A percentile compares a stretch with the other conserved stretches of the same genome.
Conservation (phyloP, 2,329 filamentous ascomycete species). For the Claviceps capensis region DNA sequence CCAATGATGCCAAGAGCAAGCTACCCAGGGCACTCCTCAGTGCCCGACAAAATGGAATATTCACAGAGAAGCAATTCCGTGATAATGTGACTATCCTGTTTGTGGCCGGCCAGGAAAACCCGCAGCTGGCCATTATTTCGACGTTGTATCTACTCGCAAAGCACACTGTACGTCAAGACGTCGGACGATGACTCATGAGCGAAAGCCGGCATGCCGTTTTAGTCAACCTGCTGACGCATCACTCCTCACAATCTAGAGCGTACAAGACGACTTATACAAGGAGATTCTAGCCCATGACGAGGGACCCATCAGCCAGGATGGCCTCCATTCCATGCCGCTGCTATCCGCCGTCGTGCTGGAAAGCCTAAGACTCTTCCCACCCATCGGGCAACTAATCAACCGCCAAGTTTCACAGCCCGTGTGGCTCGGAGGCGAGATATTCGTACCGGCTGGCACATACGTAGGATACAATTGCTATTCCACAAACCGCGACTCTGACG, state of each 20-base stretch:
- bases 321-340: constrained; percentile 22
- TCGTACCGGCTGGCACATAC: constrained; percentile 22
- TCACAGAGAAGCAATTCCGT: constrained; percentile 23
- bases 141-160: constrained; percentile 23
- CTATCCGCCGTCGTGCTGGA: constrained; percentile 32
- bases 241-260: constrained; percentile 5
- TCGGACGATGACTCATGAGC: not conserved
- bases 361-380: constrained; percentile 32
- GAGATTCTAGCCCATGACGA: constrained; percentile 15
- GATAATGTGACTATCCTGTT: constrained; percentile 27
- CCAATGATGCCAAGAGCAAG: not conserved
- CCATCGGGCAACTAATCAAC: constrained; percentile 35
- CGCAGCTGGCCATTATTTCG: constrained; percentile 23
- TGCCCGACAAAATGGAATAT: constrained; percentile 11
- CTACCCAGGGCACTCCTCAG: constrained; percentile 12
- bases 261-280: constrained; percentile 17
- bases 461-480: constrained; percentile 27
- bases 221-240: not conserved
- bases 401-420: constrained; percentile 18
- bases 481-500: constrained; percentile 20
- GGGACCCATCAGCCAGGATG: constrained; percentile 7
- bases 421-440: constrained; percentile 15
- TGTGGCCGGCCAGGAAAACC: constrained; percentile 28
- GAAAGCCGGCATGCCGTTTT: not conserved
- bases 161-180: constrained; percentile 11